Conservation (phyloP, 495 filamentous ascomycete genomes). For the Penicilliopsis zonata region DNA sequence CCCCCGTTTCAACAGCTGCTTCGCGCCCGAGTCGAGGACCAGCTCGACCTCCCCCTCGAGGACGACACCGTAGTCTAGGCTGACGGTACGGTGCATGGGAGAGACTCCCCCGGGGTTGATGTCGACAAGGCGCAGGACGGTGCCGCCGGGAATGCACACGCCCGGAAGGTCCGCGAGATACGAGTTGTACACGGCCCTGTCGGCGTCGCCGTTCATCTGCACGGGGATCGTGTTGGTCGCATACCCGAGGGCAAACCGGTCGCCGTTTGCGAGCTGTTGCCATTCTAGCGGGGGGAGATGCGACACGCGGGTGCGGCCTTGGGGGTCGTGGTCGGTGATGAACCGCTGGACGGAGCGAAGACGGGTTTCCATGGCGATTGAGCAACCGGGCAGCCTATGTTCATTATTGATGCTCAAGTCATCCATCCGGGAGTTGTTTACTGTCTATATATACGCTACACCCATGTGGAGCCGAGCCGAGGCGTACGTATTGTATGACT, state of each 20-base stretch:
- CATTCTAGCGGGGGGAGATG: background rate
- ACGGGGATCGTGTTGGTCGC: slow-evolving; percentile 12
- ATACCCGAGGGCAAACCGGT: slow-evolving; percentile 12
- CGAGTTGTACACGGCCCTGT: slow-evolving; percentile 8
- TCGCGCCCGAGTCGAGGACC: slow-evolving; percentile 45
- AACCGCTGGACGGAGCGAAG: slow-evolving; percentile 2
- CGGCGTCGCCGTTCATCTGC: slow-evolving; percentile 9
- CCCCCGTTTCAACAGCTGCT: slow-evolving; percentile 49
- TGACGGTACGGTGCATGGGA: slow-evolving; percentile 51
- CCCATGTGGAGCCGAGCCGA: too few species aligned
- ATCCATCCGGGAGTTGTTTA: too few species aligned
- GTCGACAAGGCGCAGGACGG: slow-evolving; percentile 7
- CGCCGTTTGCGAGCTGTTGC: slow-evolving; percentile 5
- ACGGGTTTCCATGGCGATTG: too few species aligned
- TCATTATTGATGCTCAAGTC: too few species aligned
- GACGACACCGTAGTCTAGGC: slow-evolving; percentile 54
- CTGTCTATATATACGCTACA: too few species aligned
- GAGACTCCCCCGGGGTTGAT: slow-evolving; percentile 3
- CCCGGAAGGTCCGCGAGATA: slow-evolving; percentile 8
- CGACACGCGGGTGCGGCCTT: background rate
- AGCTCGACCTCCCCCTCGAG: slow-evolving; percentile 56
- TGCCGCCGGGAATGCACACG: slow-evolving; percentile 2
- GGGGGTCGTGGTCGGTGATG: slow-evolving; percentile 1
- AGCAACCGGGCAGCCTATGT: too few species aligned
- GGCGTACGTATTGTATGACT: too few species aligned